Conservation (phyloP, 192 early-diverging fungal species). For the Tieghemiomyces parasiticus region DNA sequence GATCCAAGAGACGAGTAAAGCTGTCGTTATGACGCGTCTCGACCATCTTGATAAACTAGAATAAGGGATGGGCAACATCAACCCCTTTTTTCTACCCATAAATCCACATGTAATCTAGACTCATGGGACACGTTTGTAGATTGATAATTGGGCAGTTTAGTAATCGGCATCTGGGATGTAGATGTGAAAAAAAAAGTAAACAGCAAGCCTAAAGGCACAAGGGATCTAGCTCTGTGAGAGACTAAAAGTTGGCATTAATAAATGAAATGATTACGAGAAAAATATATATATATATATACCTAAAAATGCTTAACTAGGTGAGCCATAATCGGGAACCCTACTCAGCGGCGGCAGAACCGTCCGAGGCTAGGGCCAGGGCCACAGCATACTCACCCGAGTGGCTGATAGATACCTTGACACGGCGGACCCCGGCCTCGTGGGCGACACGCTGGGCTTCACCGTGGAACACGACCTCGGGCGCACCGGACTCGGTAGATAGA, state of each 20-base stretch:
- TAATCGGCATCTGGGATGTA: too few species aligned
- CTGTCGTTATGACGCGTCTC: slow-evolving; percentile 52
- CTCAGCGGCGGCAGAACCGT: background rate
- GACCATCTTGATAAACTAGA: slow-evolving; percentile 63
- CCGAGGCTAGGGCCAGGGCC: slow-evolving; percentile 63
- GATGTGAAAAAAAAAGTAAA: too few species aligned
- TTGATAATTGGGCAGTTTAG: too few species aligned
- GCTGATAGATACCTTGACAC: slow-evolving; percentile 81
- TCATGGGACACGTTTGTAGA: too few species aligned
- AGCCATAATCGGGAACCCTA: background rate
- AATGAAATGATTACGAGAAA: background rate
- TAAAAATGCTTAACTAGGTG: background rate
- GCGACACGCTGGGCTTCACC: slow-evolving; percentile 66
- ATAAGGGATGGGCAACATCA: slow-evolving; percentile 22
- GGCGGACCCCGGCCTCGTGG: slow-evolving; percentile 46
- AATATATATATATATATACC: background rate
- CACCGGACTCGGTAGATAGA: slow-evolving; percentile 42
- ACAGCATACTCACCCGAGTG: slow-evolving; percentile 83
- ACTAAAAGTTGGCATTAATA: too few species aligned
- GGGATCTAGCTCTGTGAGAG: too few species aligned
- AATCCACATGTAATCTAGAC: too few species aligned
- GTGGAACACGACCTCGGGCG: slow-evolving; percentile 66
- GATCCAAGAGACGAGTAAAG: slow-evolving; percentile 90
- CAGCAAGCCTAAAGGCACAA: too few species aligned
- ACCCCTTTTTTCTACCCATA: too few species aligned